These are phyloP conservation scores for Euphorbia tirucalli DNA, from an alignment of 345 rosid genomes.

Conservation along the genomic window DNA sequence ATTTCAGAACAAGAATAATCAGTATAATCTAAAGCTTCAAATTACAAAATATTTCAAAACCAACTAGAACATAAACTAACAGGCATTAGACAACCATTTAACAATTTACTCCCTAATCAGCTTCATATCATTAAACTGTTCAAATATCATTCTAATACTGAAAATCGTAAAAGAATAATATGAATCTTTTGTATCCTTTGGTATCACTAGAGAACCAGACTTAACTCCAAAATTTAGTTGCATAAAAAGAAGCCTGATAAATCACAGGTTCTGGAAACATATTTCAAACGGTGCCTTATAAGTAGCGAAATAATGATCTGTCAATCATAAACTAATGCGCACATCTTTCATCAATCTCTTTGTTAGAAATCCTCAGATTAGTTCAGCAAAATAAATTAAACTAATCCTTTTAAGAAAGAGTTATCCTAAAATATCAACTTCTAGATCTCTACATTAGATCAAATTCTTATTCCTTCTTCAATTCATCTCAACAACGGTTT, in stretches of 20 bases:
- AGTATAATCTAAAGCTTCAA: not conserved
- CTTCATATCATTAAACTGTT: not conserved
- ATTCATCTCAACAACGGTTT: not conserved
- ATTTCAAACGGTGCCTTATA: not conserved
- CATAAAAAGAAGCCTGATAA: not conserved
- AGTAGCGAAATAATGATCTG: not conserved
- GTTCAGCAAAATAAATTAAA: not conserved
- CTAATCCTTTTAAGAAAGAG: not conserved
- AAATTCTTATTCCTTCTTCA: not conserved
- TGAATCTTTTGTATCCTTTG: not conserved
- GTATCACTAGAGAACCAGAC: not conserved
- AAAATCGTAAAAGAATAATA: not conserved
- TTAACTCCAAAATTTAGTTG: not conserved
- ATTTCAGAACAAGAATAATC: conserved; percentile 1
- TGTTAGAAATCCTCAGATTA: not conserved
- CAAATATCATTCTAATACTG: not conserved
- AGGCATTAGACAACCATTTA: not conserved
- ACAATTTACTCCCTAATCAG: not conserved
- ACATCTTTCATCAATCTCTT: not conserved
- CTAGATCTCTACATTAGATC: not conserved
- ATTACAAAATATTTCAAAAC: not conserved
- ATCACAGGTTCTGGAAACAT: not conserved
- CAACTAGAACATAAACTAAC: not conserved
- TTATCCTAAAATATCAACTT: not conserved
- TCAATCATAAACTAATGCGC: not conserved